Percentiles rank a stretch among this genome's conserved stretches.
phyloP scores from a whole-genome alignment of 176 grass and related monocot genomes.

The Lolium multiflorum region DNA sequence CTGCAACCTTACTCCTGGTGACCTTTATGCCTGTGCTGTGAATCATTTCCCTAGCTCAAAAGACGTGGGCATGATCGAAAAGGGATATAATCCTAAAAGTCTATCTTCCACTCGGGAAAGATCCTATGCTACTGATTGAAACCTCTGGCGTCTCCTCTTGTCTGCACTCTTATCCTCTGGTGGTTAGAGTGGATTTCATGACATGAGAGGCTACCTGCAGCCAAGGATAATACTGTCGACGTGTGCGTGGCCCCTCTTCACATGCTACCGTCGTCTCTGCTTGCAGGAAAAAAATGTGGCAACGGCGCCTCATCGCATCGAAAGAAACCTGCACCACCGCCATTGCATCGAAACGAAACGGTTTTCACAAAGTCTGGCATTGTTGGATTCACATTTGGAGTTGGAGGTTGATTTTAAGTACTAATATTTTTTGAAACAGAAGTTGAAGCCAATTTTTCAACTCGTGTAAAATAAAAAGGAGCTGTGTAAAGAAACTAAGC shows the following conservation, averaged over 20 bases:
- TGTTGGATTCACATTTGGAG: not conserved
- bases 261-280: not conserved
- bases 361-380: not conserved
- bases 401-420: not conserved
- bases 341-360: not conserved
- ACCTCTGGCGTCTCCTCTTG: not conserved
- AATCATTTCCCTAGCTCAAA: not conserved
- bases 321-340: not conserved
- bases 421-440: too few species aligned
- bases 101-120: not conserved
- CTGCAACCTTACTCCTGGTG: slow-evolving; percentile 15
- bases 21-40: not conserved
- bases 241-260: not conserved
- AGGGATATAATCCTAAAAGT: not conserved
- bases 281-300: slow-evolving; percentile 1
- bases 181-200: slow-evolving; percentile 4
- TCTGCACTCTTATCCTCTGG: slow-evolving; percentile 2
- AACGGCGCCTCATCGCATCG: not conserved
- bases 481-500: too few species aligned
- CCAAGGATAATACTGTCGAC: not conserved
- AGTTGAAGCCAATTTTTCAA: too few species aligned
- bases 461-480: too few species aligned
- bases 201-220: slow-evolving; percentile 20
- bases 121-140: not conserved
- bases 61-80: not conserved